These are phyloP conservation scores for Moesziomyces sp. DNA, from an alignment of 1,284 basidiomycete species.

Conservation along the genomic window DNA sequence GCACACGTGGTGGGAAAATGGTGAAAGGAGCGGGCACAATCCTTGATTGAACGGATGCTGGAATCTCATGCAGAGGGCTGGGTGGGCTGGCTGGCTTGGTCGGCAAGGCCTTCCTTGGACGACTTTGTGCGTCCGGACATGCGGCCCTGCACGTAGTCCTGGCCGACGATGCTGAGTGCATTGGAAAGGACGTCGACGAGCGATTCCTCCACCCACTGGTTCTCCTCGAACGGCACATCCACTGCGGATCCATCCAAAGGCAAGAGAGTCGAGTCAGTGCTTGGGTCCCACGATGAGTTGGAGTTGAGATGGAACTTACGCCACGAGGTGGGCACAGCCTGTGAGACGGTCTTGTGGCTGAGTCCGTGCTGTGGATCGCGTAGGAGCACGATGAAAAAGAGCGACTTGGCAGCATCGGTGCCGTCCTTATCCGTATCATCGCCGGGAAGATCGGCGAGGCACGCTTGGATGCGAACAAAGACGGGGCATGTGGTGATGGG, in stretches of 20 bases:
- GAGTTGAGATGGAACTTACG: conserved; percentile 37
- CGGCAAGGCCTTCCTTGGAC: conserved; percentile 38
- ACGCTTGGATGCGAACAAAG: conserved; percentile 90
- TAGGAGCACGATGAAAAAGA: conserved; percentile 61
- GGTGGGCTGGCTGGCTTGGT: conserved; percentile 1
- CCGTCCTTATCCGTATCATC: background rate
- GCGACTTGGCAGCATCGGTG: conserved; percentile 16
- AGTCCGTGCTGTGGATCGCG: conserved; percentile 61
- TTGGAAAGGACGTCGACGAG: conserved; percentile 63
- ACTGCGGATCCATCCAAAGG: conserved; percentile 39
- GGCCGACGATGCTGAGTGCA: conserved; percentile 59
- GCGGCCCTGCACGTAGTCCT: conserved; percentile 62
- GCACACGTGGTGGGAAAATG: background rate
- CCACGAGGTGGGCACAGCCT: conserved; percentile 61
- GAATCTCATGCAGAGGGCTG: conserved; percentile 4
- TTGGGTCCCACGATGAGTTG: background rate
- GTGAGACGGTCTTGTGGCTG: conserved; percentile 60
- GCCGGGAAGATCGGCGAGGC: conserved; percentile 45
- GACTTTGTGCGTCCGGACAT: conserved; percentile 51
- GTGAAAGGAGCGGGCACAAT: background rate
- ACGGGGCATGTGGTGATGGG: conserved; percentile 90
- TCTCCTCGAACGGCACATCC: conserved; percentile 57
- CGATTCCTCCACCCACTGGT: conserved; percentile 65
- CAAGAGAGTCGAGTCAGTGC: conserved; percentile 3
- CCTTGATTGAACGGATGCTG: background rate